A percentile compares a stretch with the other conserved stretches of the same genome.
These are phyloP conservation scores for Leccinellum rugosiceps DNA, from an alignment of 768 basidiomycete species.

Conservation along the genomic window DNA sequence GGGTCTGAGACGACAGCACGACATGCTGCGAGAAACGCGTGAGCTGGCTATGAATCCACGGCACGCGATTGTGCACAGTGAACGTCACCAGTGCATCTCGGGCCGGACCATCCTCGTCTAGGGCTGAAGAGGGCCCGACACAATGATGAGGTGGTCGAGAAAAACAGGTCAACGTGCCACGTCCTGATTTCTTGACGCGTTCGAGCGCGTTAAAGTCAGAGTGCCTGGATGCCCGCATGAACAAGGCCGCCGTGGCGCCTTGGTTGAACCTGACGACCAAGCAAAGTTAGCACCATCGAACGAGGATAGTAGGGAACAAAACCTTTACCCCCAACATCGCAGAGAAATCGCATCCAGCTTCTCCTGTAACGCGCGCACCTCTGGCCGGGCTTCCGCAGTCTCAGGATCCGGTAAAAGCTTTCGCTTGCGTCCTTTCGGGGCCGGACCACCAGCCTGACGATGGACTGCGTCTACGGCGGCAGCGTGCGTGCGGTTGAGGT, in stretches of 20 bases:
- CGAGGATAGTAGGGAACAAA: background rate
- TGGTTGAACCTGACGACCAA: constrained; percentile 40
- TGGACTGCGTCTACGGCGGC: constrained; percentile 37
- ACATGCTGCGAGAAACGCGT: constrained; percentile 66
- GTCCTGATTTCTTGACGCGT: constrained; percentile 24
- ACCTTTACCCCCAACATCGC: constrained; percentile 60
- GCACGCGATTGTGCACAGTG: constrained; percentile 56
- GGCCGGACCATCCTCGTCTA: background rate
- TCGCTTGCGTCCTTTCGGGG: constrained; percentile 30
- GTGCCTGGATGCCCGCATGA: constrained; percentile 61
- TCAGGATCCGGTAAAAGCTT: constrained; percentile 30
- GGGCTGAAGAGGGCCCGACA: background rate
- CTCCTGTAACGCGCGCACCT: constrained; percentile 47
- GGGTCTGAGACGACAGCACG: constrained; percentile 66
- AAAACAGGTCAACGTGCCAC: constrained; percentile 29
- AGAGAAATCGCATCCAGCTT: constrained; percentile 52
- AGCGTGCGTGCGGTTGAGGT: constrained; percentile 55
- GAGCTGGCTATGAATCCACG: constrained; percentile 59
- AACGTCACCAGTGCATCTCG: constrained; percentile 52
- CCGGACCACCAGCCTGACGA: constrained; percentile 32
- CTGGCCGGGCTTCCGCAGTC: constrained; percentile 35
- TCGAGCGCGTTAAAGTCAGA: constrained; percentile 62
- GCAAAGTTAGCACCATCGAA: background rate
- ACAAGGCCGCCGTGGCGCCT: constrained; percentile 55
- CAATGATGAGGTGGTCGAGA: background rate